These are phyloP conservation scores for Fusarium algeriense DNA, from an alignment of 2,329 filamentous ascomycete species.

Conservation along the genomic window DNA sequence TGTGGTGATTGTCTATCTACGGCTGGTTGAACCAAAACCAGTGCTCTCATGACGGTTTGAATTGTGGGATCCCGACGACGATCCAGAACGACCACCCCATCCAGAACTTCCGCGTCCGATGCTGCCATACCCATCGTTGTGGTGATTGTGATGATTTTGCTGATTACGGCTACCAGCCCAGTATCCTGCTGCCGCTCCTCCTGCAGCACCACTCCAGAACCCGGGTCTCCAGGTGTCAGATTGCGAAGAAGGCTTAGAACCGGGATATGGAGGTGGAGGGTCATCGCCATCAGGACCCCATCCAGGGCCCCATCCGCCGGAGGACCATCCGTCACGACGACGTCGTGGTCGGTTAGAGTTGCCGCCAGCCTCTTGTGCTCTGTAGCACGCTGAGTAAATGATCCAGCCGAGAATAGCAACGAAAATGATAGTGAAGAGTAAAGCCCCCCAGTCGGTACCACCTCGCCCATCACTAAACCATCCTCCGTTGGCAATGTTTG, in stretches of 20 bases:
- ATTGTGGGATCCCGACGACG: conserved; percentile 54
- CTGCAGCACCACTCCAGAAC: conserved; percentile 78
- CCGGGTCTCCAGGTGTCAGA: conserved; percentile 74
- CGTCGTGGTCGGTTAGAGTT: conserved; percentile 31
- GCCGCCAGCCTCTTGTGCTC: conserved; percentile 13
- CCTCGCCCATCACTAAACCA: conserved; percentile 51
- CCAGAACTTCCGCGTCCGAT: conserved; percentile 51
- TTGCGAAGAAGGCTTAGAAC: conserved; percentile 53
- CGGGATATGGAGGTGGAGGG: conserved; percentile 63
- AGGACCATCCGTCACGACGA: conserved; percentile 49
- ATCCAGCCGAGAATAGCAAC: conserved; percentile 71
- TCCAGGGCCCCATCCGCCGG: conserved; percentile 54
- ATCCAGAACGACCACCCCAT: conserved; percentile 47
- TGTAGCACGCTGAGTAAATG: conserved; percentile 64
- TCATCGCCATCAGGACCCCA: conserved; percentile 60
- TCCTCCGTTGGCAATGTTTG: conserved; percentile 60
- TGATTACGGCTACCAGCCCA: conserved; percentile 64
- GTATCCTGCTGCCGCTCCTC: conserved; percentile 78
- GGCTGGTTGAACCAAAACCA: conserved; percentile 77
- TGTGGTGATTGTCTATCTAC: conserved; percentile 57
- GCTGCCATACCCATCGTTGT: conserved; percentile 51
- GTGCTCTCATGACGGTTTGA: conserved; percentile 73
- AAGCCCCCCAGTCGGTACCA: conserved; percentile 52
- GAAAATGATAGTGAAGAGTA: conserved; percentile 73
- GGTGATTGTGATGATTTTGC: conserved; percentile 44